Base-by-base conservation (phyloP, 2,329 filamentous ascomycete genomes). In the Daldinia sp. region DNA sequence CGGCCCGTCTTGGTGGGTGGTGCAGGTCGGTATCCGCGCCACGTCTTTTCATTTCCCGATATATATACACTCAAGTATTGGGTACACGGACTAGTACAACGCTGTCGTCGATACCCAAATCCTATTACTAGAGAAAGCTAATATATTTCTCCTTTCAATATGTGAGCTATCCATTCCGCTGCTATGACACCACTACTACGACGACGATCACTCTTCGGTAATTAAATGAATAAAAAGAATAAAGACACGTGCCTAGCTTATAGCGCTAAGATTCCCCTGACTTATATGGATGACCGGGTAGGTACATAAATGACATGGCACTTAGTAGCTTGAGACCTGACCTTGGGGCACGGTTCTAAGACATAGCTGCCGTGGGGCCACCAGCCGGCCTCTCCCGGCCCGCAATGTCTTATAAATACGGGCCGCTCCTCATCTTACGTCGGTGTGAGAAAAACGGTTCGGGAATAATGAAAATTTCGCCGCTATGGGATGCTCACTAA, bases 1-100 rank as follows among this genome's bases (percentile, higher is more conserved):
- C 63, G 63, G 48, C 37, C 63, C 63, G 63, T 41, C 49, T 23
- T n/a, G 23, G 48, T 13, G 10, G 23, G 45, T 15, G 39, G 41
- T 49, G 63, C 63, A 47, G 41, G 60, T 61, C 57, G 49, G 45
- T 48, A 48, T 29, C 63, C 63, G 59, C 53, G 21, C 23, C 49
- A 23, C 35, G 39, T 45, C 21, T 45, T 45, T 45, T 45, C 2
- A 45, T 27, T 13, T 15, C 7, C 27, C 39, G 21, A 45, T 25
- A 23, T 4, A 8, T 3, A 45, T 9, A n/a, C 10, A 27, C 7
- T 13, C 27, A 9, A 27, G n/a, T n/a, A n/a, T n/a, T n/a, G n/a
- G n/a, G n/a, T n/a, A n/a, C n/a, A n/a, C n/a, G n/a, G n/a, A 10
- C 21, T 45, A 45, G 13, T 45, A 45, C 39, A 35, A n/a, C 5